A percentile compares a stretch with the other conserved stretches of the same genome.
phyloP scores from a whole-genome alignment of 1,284 basidiomycete species.

The Flammula alnicola region DNA sequence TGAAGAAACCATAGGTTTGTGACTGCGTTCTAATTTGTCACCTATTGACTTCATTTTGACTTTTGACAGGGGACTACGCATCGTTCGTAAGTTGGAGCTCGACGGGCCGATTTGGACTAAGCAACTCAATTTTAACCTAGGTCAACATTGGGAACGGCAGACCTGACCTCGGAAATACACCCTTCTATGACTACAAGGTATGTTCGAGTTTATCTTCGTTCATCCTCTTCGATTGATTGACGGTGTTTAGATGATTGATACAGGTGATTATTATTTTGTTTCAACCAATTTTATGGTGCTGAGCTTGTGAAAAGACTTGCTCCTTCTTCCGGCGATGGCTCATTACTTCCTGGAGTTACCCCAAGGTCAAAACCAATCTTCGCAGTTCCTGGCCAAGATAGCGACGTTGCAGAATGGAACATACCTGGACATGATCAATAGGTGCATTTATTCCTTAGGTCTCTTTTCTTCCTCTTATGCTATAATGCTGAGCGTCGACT shows the following conservation, averaged over 20 bases:
- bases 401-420: conserved; percentile 32
- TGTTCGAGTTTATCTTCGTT: background rate
- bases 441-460: conserved; percentile 13
- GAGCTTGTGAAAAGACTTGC: too few species aligned
- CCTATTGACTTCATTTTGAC: background rate
- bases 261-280: too few species aligned
- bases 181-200: conserved; percentile 35
- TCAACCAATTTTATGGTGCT: too few species aligned
- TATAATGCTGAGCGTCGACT: background rate
- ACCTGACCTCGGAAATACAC: conserved; percentile 29
- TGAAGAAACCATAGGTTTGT: conserved; percentile 32
- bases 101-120: background rate
- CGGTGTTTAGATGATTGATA: conserved; percentile 31
- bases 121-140: conserved; percentile 11
- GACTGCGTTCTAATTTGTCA: background rate
- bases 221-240: background rate
- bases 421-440: conserved; percentile 28
- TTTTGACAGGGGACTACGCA: conserved; percentile 28
- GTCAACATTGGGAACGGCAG: conserved; percentile 28
- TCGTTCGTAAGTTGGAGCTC: conserved; percentile 33
- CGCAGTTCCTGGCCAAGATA: conserved; percentile 24
- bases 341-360: conserved; percentile 33
- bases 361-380: conserved; percentile 25
- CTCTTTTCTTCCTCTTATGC: background rate
- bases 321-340: conserved; percentile 36